Base-by-base conservation (phyloP, 1,284 basidiomycete genomes). In the Fomitopsis schrenkii region DNA sequence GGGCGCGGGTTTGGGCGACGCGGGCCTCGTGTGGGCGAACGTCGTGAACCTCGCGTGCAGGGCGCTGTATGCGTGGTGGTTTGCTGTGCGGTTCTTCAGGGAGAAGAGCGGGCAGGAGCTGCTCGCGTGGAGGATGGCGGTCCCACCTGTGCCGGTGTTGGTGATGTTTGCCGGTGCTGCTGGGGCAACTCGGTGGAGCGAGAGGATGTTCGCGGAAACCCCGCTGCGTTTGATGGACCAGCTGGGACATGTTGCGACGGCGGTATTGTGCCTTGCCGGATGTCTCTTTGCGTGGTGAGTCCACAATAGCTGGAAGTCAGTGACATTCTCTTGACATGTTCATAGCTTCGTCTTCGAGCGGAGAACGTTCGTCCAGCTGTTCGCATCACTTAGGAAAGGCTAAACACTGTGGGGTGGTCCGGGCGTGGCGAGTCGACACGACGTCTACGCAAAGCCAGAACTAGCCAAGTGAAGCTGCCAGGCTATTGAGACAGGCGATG, bases 1-100 rank as follows among this genome's bases (percentile, higher is more conserved):
- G 63, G 72, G 72, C 7, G 67, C 82, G 8, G 77, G 75, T 1
- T 73, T 86, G 40, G 89, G 87, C 8, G 91, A 93, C 71, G 78
- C 80, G 0, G 87, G 90, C 9, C 78, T 94, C 44, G 86, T 94
- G 3, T 91, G 83, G 66, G 90, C 90, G 53, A 93, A 93, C 70
- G 83, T 86, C 62, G 73, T 81, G 62, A 91, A 89, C 68, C 80
- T 92, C 64, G 73, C 75, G 1, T 77, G 82, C 28, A 78, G 89
- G 22, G 87, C 86, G 56, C 71, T 74, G 14, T 93, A 86, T 66
- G 82, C 80, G 36, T 72, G 73, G 72, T 40, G 52, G n/a, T 77
- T 75, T 62, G 70, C 67, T 2, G 59, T 62, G 17, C 59, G 66
- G 10, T 75, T 64, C 66, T 76, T 74, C 63, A 15, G 54, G 41